phyloP scores from a whole-genome alignment of 2,329 filamentous ascomycete species.

The Hypoxylon sp. region DNA sequence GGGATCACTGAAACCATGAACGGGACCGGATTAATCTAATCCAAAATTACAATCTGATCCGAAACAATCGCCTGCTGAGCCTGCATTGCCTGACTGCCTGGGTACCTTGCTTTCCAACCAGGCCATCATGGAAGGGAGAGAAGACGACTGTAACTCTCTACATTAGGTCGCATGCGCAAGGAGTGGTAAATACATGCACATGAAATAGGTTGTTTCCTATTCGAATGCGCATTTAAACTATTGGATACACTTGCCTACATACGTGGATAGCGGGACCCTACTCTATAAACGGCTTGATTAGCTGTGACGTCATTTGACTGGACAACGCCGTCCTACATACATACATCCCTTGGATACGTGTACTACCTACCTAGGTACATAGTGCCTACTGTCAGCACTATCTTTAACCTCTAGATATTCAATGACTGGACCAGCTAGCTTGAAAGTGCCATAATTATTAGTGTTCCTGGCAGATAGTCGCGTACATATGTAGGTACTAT shows the following conservation, averaged over 20 bases:
- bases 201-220: neutral
- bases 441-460: neutral
- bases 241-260: constrained; percentile 16
- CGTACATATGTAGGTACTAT: neutral
- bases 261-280: constrained; percentile 9
- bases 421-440: neutral
- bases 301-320: constrained; percentile 34
- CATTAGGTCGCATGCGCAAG: neutral
- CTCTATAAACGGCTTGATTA: constrained; percentile 1
- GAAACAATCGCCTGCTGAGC: neutral
- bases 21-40: neutral
- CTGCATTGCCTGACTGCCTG: neutral
- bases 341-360: constrained; percentile 19
- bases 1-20: constrained; percentile 9
- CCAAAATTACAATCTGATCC: neutral
- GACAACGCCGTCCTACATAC: constrained; percentile 23
- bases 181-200: neutral
- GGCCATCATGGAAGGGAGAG: neutral
- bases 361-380: neutral
- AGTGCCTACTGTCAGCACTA: neutral
- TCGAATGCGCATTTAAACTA: constrained; percentile 12
- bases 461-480: constrained; percentile 19
- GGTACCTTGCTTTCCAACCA: neutral
- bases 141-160: neutral
- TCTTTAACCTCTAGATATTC: neutral